Evolutionary conservation across 2,329 filamentous ascomycete genomes (phyloP), one percentile per base, ranked within the genome.

Genomic region (Dothistroma septosporum): DNA sequence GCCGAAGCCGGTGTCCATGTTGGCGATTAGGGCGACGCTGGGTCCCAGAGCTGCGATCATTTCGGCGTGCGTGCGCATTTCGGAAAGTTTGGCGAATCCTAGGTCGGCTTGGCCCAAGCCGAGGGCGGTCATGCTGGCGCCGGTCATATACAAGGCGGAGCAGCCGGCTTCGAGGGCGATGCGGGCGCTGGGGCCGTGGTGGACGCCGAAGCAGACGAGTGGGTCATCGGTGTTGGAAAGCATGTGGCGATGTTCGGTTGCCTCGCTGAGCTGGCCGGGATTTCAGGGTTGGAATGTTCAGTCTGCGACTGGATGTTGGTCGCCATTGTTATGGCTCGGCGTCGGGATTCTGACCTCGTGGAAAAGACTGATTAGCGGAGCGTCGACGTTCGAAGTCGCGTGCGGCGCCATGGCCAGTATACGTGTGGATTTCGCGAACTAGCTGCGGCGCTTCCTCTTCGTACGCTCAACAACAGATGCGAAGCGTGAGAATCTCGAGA

Each of bases 161-260:
- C 81, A 82, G 35, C 80, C 80, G 8, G 77, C 73, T 33, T 77
- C 74, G 31, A 82, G 74, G 28, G 80, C 80, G 16, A 80, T 76
- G 0, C 85, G 77, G 0, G 86, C 85, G 4, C 83, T 84, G 55
- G 86, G 79, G 8, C 85, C 85, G 76, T 88, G 85, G 66, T 87
- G 87, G 1, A 88, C 85, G 46, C 85, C 85, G 0, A 85, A 85
- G 58, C 82, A 85, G 2, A 86, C 78, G 46, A 87, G 28, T 78
- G 82, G 72, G 2, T 72, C 66, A 28, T 61, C 47, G 7, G 59
- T 56, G 33, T 66, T 59, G 21, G 54, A 47, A 33, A 70, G 58
- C 56, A 70, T 58, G 28, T 66, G 47, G 14, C 65, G 62, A 3
- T 70, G 47, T 2, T 50, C 24, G 7, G 61, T 62, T n/a, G 52